Percentiles rank a stretch among this genome's conserved stretches.
phyloP scores from a whole-genome alignment of 371 early-diverging fungal species.

The Dichotomocladium elegans region DNA sequence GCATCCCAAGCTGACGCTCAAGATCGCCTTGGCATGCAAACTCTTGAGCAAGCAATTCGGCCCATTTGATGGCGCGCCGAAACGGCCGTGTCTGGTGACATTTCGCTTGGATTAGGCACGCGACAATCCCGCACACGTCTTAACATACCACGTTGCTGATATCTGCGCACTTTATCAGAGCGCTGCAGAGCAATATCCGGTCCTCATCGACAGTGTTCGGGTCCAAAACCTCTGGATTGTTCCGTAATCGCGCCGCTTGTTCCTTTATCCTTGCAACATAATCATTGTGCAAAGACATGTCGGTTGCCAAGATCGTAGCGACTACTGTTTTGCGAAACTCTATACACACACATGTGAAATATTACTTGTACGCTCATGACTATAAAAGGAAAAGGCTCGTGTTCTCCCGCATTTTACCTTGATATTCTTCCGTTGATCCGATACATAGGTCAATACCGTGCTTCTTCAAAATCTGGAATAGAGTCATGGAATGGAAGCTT shows the following conservation, averaged over 20 bases:
- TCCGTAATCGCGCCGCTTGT: slow-evolving; percentile 41
- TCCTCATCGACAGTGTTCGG: slow-evolving; percentile 29
- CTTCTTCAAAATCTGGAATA: slow-evolving; percentile 78
- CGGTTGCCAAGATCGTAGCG: slow-evolving; percentile 73
- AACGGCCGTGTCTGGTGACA: slow-evolving; percentile 46
- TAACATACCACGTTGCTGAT: slow-evolving; percentile 64
- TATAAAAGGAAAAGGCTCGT: neutral
- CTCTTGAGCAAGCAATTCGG: slow-evolving; percentile 51
- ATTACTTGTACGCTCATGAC: neutral
- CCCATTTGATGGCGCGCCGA: slow-evolving; percentile 51
- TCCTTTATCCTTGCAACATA: slow-evolving; percentile 67
- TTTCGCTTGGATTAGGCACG: neutral
- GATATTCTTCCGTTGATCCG: slow-evolving; percentile 19
- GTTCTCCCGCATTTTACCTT: slow-evolving; percentile 16
- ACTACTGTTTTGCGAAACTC: slow-evolving; percentile 66
- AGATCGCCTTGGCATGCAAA: slow-evolving; percentile 57
- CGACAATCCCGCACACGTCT: too few relatives aligned
- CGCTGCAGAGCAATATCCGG: slow-evolving; percentile 54
- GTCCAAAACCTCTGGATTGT: slow-evolving; percentile 8
- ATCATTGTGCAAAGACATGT: slow-evolving; percentile 75
- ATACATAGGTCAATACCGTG: slow-evolving; percentile 46
- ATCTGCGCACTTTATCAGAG: slow-evolving; percentile 79
- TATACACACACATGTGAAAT: slow-evolving; percentile 2
- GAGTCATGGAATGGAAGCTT: slow-evolving; percentile 85
- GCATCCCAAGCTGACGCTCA: slow-evolving; percentile 53